phyloP scores from a whole-genome alignment of 495 filamentous ascomycete species.

The Tuber indicum region DNA sequence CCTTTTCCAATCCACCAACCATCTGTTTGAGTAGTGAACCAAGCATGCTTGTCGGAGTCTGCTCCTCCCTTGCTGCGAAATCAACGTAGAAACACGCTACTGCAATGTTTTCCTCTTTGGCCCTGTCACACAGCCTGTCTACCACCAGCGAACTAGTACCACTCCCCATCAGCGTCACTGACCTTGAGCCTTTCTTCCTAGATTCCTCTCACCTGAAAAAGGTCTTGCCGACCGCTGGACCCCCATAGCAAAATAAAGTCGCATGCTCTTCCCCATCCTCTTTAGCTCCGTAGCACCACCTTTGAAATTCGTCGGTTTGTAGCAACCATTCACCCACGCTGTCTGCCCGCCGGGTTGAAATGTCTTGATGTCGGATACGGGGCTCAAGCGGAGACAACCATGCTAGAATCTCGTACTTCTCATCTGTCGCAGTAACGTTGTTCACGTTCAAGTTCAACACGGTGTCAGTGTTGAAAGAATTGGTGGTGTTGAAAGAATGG shows the following conservation, averaged over 20 bases:
- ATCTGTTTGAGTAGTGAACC: not conserved
- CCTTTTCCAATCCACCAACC: not conserved
- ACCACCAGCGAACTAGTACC: not conserved
- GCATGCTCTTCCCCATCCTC: no score
- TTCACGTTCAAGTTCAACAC: not conserved
- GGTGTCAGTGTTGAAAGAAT: not conserved
- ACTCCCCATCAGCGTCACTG: not conserved
- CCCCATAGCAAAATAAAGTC: not conserved
- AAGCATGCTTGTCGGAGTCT: not conserved
- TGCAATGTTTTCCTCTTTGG: not conserved
- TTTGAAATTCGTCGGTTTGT: not conserved
- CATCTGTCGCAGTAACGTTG: not conserved
- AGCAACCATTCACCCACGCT: not conserved
- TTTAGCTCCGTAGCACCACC: not conserved
- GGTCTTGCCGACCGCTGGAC: not conserved
- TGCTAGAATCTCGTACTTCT: not conserved
- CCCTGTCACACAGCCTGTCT: not conserved
- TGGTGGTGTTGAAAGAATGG: not conserved
- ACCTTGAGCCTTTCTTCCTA: not conserved
- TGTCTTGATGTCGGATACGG: not conserved
- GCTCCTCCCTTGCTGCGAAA: not conserved
- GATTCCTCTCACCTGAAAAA: not conserved
- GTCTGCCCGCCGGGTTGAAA: not conserved
- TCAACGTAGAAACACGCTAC: not conserved
- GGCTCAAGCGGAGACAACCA: not conserved